Percentiles rank a stretch among this genome's conserved stretches.
Conservation (phyloP, 441 rosid species). For the Isatis lusitanica region DNA sequence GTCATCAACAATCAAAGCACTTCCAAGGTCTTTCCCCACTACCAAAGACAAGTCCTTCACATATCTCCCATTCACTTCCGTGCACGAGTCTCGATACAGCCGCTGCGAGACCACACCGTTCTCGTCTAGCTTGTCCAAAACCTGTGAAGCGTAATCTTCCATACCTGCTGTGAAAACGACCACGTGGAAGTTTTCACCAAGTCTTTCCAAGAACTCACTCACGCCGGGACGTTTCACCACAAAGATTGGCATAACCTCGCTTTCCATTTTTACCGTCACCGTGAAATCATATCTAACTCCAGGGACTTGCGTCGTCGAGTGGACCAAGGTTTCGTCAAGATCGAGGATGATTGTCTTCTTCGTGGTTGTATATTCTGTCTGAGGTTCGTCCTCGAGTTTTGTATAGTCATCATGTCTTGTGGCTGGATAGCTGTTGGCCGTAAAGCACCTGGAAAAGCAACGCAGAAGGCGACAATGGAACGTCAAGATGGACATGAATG, state of each 20-base stretch:
- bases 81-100: conserved; percentile 70
- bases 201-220: conserved; percentile 48
- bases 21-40: conserved; percentile 60
- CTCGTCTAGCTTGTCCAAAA: conserved; percentile 58
- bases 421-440: conserved; percentile 15
- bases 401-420: conserved; percentile 1
- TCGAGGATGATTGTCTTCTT: conserved; percentile 73
- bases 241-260: conserved; percentile 52
- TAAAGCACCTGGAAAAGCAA: conserved; percentile 57
- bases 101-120: conserved; percentile 52
- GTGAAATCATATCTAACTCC: conserved; percentile 51
- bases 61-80: conserved; percentile 53
- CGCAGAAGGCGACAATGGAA: conserved; percentile 60
- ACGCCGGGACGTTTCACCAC: conserved; percentile 79
- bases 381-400: neutral
- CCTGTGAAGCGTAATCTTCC: conserved; percentile 64
- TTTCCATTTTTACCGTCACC: conserved; percentile 58
- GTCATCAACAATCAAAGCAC: conserved; percentile 67
- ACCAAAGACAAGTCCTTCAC: conserved; percentile 60
- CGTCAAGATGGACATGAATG: conserved; percentile 41
- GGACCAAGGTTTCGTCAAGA: conserved; percentile 80
- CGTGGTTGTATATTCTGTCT: neutral
- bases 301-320: conserved; percentile 47
- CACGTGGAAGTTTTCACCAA: conserved; percentile 52
- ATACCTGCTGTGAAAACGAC: conserved; percentile 84